These are phyloP conservation scores for Annulohypoxylon stygium DNA, from an alignment of 495 filamentous ascomycete species.

Conservation along the genomic window DNA sequence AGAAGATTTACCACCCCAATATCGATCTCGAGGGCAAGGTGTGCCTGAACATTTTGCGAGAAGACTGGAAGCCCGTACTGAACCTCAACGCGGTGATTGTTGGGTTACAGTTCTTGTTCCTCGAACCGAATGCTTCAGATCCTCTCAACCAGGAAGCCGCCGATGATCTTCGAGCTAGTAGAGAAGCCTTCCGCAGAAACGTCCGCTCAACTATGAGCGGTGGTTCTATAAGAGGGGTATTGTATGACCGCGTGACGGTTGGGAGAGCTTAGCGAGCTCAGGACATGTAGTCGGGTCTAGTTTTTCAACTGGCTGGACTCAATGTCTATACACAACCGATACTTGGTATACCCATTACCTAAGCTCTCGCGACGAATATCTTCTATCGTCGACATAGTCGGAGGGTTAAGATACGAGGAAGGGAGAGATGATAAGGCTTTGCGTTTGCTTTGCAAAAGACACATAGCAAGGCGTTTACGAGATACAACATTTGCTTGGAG, in stretches of 20 bases:
- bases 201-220: constrained; percentile 86
- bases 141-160: constrained; percentile 99
- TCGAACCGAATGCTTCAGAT: constrained; percentile 95
- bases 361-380: not conserved
- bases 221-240: constrained; percentile 76
- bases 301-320: not conserved
- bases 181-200: constrained; percentile 91
- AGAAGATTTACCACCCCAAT: constrained; percentile 99
- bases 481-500: constrained; percentile 28
- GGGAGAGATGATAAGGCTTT: constrained; percentile 8
- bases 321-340: not conserved
- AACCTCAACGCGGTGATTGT: constrained; percentile 98
- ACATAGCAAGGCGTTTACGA: constrained; percentile 42
- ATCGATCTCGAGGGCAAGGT: constrained; percentile 98
- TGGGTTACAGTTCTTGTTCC: constrained; percentile 96
- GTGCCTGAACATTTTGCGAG: constrained; percentile 94
- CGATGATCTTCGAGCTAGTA: constrained; percentile 85
- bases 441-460: constrained; percentile 16
- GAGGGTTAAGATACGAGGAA: not conserved
- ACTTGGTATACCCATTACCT: not conserved
- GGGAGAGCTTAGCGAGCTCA: not conserved
- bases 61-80: constrained; percentile 99
- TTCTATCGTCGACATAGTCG: not conserved
- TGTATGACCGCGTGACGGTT: constrained; percentile 80
- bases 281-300: not conserved